Conservation (phyloP, 768 basidiomycete genomes). For the Pisolithus microcarpus region DNA sequence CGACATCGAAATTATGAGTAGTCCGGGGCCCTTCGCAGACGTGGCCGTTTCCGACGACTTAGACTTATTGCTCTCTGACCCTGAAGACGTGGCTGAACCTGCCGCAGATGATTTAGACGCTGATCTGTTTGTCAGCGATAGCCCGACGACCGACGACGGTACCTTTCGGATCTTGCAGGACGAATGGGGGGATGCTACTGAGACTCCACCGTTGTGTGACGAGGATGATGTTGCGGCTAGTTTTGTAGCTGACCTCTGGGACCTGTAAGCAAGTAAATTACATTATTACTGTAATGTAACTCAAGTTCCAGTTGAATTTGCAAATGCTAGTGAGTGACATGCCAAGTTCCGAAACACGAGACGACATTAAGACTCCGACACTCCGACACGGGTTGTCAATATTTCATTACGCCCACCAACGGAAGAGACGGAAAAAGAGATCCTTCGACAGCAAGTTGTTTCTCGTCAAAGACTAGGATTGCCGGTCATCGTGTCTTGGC, state of each 20-base stretch:
- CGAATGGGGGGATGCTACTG: too few relatives aligned
- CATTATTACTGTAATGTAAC: background rate
- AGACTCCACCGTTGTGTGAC: background rate
- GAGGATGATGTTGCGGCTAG: background rate
- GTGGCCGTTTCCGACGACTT: constrained; percentile 3
- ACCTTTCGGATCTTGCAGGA: too few relatives aligned
- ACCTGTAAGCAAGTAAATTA: background rate
- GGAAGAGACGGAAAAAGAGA: constrained; percentile 9
- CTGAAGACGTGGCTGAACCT: constrained; percentile 5
- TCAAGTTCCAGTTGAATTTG: background rate
- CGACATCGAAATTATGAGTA: constrained; percentile 9
- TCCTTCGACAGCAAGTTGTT: background rate
- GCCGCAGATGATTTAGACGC: background rate
- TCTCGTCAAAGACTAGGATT: background rate
- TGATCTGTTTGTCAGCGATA: background rate
- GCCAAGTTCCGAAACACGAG: constrained; percentile 3
- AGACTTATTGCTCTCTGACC: constrained; percentile 14
- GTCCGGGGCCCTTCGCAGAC: constrained; percentile 1
- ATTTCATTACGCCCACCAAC: constrained; percentile 13
- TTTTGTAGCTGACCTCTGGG: constrained; percentile 9
- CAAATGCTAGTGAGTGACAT: constrained; percentile 4
- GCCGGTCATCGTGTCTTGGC: background rate
- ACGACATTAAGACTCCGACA: constrained; percentile 17
- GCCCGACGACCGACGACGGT: background rate
- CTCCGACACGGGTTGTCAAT: constrained; percentile 17